Conservation (phyloP, 805 yeast species). For the Kodamaea kaohsiungensis region DNA sequence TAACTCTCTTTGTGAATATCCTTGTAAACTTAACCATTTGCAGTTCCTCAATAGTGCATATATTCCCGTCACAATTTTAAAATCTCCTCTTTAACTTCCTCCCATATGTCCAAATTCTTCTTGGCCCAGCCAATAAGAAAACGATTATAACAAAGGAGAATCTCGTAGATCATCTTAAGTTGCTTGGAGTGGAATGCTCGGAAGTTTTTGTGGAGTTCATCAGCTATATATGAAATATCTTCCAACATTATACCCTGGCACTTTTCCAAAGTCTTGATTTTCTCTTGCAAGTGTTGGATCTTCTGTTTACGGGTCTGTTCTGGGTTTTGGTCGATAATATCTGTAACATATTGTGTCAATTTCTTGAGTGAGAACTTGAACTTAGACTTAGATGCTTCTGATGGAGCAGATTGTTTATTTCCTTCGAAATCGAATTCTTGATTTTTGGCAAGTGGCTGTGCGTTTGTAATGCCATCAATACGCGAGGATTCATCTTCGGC, state of each 20-base stretch:
- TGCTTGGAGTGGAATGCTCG: conserved; percentile 51
- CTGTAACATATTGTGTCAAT: conserved; percentile 53
- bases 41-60: no score
- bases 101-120: conserved; percentile 68
- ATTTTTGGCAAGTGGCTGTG: conserved; percentile 23
- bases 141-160: conserved; percentile 53
- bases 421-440: conserved; percentile 22
- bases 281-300: conserved; percentile 49
- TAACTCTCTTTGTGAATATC: not conserved
- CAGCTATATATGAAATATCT: conserved; percentile 41
- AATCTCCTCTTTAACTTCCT: conserved; percentile 52
- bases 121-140: conserved; percentile 66
- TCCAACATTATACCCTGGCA: conserved; percentile 48
- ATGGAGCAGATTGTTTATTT: not conserved
- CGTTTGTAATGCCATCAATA: conserved; percentile 24
- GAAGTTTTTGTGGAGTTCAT: conserved; percentile 48
- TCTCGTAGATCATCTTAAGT: conserved; percentile 51
- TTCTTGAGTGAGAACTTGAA: conserved; percentile 47
- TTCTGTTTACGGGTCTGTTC: conserved; percentile 60
- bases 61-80: conserved; percentile 20
- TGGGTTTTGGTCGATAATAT: conserved; percentile 67
- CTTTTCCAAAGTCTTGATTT: conserved; percentile 51
- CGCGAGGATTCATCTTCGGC: conserved; percentile 32
- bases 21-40: no score
- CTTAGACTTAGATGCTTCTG: conserved; percentile 25